Base-by-base conservation (phyloP, 1,139 yeast genomes). In the Debaryomyces subglobosus region DNA sequence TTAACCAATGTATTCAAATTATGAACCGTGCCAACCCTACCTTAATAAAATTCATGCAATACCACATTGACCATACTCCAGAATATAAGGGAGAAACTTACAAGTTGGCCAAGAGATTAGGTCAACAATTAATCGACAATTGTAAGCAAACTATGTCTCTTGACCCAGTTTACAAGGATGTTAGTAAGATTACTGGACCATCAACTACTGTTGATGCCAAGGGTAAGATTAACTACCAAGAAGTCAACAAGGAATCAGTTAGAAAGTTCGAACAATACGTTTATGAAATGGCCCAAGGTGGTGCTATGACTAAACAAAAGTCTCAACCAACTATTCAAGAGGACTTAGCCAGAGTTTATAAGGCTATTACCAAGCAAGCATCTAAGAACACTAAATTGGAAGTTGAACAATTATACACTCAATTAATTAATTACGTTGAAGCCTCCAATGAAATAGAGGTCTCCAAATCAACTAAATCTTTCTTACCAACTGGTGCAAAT, bases 1-100 rank as follows among this genome's bases (percentile, higher is more conserved):
- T 94, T 53, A 84, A 92, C 57, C 96, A 92, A 69, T 96, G 99
- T 72, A 92, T 94, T 63, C 91, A 91, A 70, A 89, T 94, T 68
- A 92, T 94, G 98, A 94, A 94, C 82, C 86, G 98, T 72, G 85
- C 98, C 40, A 91, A 90, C 71, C 97, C 96, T 54, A 85, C 96
- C 43, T 81, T 94, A 66, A 88, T 94, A 62, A 94, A 91, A 65
- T 91, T 92, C 68, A 94, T 94, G 97, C 97, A 94, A 73, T 94
- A 92, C 72, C 96, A 92, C 70, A 87, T 94, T 68, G 96, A 91
- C 67, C 91, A 89, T 65, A 88, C 94, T 51, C 97, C 97, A 53
- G 86, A 84, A 51, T 80, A 86, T 60, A 89, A 88, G 68, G 97
- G 98, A 65, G 96, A 88, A 66, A 82, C 85, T 49, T 94, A 92